Base-by-base conservation (phyloP, 768 basidiomycete species). In the Gelatoporia subvermispora region DNA sequence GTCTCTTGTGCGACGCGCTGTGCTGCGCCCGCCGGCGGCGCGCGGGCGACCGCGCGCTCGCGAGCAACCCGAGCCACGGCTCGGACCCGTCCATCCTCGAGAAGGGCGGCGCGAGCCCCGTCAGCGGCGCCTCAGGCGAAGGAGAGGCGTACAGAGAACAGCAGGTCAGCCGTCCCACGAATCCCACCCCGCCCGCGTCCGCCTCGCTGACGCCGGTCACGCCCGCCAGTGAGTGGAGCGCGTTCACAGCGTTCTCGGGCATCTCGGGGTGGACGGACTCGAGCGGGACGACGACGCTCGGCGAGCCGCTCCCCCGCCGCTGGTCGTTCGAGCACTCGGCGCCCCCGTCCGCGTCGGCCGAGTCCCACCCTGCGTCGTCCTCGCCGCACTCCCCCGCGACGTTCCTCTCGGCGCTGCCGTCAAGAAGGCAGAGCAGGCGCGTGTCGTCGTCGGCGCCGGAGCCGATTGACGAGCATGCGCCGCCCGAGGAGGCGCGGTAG, bases 251-350 rank as follows among this genome's bases (percentile, higher is more conserved):
- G n/a, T n/a, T n/a, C n/a, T n/a, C n/a, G n/a, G n/a, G n/a, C n/a
- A n/a, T n/a, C n/a, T n/a, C n/a, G n/a, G n/a, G n/a, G 37, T 44
- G 43, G 35, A 47, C 51, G 4, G 13, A 18, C n/a, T 50, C 40
- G n/a, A 36, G 55, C 8, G 47, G 47, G n/a, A 59, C 58, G 35
- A 31, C 28, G 18, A 64, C 62, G 37, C 55, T 64, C 4, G 62
- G 62, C 34, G 62, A 64, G 45, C 38, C 47, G 24, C 57, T 64
- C 5, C 62, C 62, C 21, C 53, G 56, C 13, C 50, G 62, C 24
- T 64, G 62, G 62, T 64, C 62, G 16, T 64, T 61, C 57, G 58
- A 57, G 22, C 60, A 61, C 42, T 64, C 62, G 38, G 49, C 53
- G 2, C 62, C 62, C n/a, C 62, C 62, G 25, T 64, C 60, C 8